Conservation (phyloP, 352 stramenopile genomes). For the Thraustochytrium sp. region DNA sequence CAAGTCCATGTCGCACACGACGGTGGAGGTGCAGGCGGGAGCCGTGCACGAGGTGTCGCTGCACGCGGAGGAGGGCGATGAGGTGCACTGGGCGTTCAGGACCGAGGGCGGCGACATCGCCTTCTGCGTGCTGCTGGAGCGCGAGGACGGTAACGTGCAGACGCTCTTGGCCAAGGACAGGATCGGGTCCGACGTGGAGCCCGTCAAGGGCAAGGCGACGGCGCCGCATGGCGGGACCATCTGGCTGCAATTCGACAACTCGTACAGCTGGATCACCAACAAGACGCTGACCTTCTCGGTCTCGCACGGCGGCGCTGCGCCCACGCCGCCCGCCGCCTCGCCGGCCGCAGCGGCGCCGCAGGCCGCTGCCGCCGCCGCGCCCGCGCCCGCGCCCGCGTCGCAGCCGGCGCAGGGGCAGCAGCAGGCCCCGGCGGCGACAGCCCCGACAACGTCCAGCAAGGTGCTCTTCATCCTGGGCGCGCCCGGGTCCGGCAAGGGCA, state of each 20-base stretch:
- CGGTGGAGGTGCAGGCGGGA: slow-evolving; percentile 34
- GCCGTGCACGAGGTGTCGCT: slow-evolving; percentile 24
- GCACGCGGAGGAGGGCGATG: neutral
- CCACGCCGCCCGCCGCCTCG: neutral
- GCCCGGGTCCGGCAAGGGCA: slow-evolving; percentile 55
- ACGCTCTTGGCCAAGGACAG: slow-evolving; percentile 28
- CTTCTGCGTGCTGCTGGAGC: slow-evolving; percentile 38
- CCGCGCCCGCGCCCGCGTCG: too few relatives aligned
- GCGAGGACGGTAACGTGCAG: neutral
- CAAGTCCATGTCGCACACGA: slow-evolving; percentile 10
- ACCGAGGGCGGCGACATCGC: slow-evolving; percentile 37
- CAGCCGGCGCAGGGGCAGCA: neutral
- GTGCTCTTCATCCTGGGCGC: slow-evolving; percentile 83
- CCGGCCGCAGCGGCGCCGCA: neutral
- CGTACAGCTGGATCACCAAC: slow-evolving; percentile 37
- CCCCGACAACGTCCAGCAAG: neutral
- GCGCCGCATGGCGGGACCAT: neutral
- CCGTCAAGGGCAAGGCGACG: neutral
- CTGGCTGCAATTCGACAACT: slow-evolving; percentile 43
- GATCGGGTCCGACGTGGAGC: slow-evolving; percentile 1
- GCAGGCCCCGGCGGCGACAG: neutral
- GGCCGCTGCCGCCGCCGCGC: neutral
- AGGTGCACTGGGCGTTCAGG: slow-evolving; percentile 28
- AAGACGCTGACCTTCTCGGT: slow-evolving; percentile 42
- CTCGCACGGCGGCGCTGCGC: neutral